These are phyloP conservation scores for Saccharomycopsis malanga DNA, from an alignment of 805 yeast species.

Conservation along the genomic window DNA sequence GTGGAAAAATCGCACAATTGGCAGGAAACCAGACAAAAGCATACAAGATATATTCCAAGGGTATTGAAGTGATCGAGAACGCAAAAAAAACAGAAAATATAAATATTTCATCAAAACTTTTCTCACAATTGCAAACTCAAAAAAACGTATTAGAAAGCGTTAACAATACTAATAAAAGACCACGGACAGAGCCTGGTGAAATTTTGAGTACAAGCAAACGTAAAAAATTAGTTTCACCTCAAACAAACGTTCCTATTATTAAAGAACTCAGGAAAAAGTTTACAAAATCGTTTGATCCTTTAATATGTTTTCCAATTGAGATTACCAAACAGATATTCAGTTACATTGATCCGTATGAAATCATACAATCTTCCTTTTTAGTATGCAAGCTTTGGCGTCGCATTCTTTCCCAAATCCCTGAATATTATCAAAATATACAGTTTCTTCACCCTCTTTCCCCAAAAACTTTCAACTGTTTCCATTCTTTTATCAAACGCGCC, in stretches of 20 bases:
- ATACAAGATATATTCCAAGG: conserved; percentile 6
- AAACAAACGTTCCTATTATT: not conserved
- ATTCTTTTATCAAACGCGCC: conserved; percentile 2
- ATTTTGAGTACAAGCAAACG: too few relatives aligned
- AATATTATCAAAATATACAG: conserved; percentile 4
- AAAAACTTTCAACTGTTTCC: conserved; percentile 5
- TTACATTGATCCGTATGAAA: conserved; percentile 2
- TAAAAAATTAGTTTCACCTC: not conserved
- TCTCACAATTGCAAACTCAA: conserved; percentile 2
- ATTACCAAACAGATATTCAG: conserved; percentile 11
- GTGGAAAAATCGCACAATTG: conserved; percentile 12
- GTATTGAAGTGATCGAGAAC: conserved; percentile 4
- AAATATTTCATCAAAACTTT: conserved; percentile 6
- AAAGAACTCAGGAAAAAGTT: not conserved
- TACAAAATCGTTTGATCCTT: not conserved
- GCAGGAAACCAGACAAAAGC: conserved; percentile 5
- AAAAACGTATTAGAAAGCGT: not conserved
- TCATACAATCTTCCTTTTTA: conserved; percentile 1
- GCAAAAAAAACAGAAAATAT: conserved; percentile 5
- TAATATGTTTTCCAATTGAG: conserved; percentile 8
- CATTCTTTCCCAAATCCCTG: conserved; percentile 10
- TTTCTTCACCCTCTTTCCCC: conserved; percentile 5
- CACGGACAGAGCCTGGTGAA: too few relatives aligned
- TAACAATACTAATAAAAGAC: not conserved
- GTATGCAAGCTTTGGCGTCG: conserved; percentile 16